Evolutionary conservation across 2,329 filamentous ascomycete genomes (phyloP).

Genomic region (Chaetoscypha palmicola): DNA sequence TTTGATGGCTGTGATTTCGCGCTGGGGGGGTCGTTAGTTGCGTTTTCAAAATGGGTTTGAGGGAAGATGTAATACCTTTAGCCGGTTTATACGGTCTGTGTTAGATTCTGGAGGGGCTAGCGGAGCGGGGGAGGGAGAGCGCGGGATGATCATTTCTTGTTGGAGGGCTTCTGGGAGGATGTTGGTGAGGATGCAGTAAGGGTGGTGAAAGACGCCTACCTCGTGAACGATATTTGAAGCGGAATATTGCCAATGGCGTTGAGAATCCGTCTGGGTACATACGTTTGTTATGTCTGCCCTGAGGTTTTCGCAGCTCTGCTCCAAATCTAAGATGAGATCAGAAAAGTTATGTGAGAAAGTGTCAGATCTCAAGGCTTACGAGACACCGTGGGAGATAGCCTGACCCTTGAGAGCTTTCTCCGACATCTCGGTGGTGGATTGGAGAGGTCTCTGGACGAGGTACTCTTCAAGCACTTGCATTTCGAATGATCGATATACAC

Average conservation of each 20-base stretch:
- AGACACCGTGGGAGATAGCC: constrained; percentile 2
- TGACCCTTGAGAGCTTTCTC: constrained; percentile 12
- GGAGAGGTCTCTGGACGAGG: background rate
- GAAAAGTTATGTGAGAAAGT: background rate
- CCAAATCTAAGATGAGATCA: background rate
- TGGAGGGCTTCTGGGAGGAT: constrained; percentile 14
- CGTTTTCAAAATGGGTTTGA: background rate
- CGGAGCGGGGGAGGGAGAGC: constrained; percentile 15
- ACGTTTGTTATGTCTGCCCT: background rate
- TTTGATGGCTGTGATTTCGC: constrained; percentile 20
- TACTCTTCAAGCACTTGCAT: background rate
- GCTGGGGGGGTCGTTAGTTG: constrained; percentile 7
- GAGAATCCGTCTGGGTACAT: constrained; percentile 7
- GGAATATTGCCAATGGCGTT: constrained; percentile 14
- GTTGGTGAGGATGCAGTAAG: background rate
- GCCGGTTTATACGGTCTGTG: constrained; percentile 12
- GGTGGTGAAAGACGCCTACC: background rate
- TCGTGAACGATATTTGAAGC: constrained; percentile 19
- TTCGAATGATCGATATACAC: constrained; percentile 7
- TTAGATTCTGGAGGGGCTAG: background rate
- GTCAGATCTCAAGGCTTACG: constrained; percentile 2
- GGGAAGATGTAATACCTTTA: constrained; percentile 15
- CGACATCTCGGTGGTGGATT: constrained; percentile 3
- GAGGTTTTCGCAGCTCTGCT: background rate
- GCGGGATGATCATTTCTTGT: constrained; percentile 20